Base-by-base conservation (phyloP, 2,329 filamentous ascomycete genomes). In the Stagonosporopsis tanaceti region DNA sequence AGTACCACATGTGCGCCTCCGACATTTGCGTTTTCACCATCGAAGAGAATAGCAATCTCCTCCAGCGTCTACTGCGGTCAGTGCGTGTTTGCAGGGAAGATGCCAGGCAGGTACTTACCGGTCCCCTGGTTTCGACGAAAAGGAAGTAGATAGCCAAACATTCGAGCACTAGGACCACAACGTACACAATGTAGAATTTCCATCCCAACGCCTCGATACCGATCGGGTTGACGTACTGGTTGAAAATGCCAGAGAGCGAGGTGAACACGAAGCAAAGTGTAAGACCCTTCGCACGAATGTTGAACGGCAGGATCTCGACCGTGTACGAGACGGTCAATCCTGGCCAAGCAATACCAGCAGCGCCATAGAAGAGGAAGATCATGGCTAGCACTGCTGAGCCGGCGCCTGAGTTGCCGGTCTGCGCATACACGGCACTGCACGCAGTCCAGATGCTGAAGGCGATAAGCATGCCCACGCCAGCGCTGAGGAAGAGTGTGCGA, bases 161-260 rank as follows among this genome's bases (percentile, higher is more conserved):
- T 41, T 65, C 64, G 27, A 71, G n/a, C 6, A 65, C 62, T 9
- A 69, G 34, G 4, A 73, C 63, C 2, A 60, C 67, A 41, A 70
- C 60, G 54, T 72, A 76, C 2, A 76, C 69, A 20, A 75, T 59
- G 48, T 74, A 75, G 62, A 68, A 76, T 50, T 68, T 70, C 72
- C 53, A 56, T 20, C 46, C 53, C 22, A 56, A 12, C 27, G 61
- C 51, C 5, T 70, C 63, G 35, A 76, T 60, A 1, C 67, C 73
- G 30, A 75, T 66, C 0, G 70, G 71, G 76, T 89, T 89, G 65
- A 82, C 82, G 60, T 77, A 85, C 77, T 85, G 84, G 65, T 84
- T 83, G 60, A 89, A 80, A 38, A 86, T 44, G 17, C 62, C 57
- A 80, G 41, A 88, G 76, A 51, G 85, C 77, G 53, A 85, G 80